These are phyloP conservation scores for Plenodomus biglobosus DNA, from an alignment of 2,329 filamentous ascomycete genomes.

Conservation along the genomic window DNA sequence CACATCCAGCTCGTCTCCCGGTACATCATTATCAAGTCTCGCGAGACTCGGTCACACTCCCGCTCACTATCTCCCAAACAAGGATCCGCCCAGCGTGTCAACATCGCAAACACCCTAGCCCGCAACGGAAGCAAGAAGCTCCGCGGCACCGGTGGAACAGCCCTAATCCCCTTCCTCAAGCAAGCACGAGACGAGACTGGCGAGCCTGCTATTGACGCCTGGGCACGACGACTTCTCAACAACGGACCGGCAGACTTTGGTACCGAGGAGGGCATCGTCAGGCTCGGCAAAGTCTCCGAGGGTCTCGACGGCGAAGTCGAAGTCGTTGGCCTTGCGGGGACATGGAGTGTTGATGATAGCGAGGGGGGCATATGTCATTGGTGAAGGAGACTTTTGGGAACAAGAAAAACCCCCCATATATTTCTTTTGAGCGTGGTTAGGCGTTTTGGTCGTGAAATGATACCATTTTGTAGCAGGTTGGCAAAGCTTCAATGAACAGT, in stretches of 20 bases:
- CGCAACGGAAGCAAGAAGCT: slow-evolving; percentile 59
- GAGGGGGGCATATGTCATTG: slow-evolving; percentile 56
- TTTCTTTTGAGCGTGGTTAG: slow-evolving; percentile 2
- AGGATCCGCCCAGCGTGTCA: slow-evolving; percentile 50
- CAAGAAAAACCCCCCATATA: too few relatives aligned
- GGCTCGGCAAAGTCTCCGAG: slow-evolving; percentile 57
- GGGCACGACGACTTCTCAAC: slow-evolving; percentile 61
- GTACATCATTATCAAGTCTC: slow-evolving; percentile 89
- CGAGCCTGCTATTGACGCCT: slow-evolving; percentile 77
- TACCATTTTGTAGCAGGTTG: not conserved
- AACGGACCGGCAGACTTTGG: slow-evolving; percentile 47
- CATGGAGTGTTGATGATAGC: slow-evolving; percentile 86
- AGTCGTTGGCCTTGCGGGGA: slow-evolving; percentile 74
- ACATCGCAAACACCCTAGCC: slow-evolving; percentile 57
- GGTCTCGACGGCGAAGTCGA: slow-evolving; percentile 57
- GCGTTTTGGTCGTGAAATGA: not conserved
- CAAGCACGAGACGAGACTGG: slow-evolving; percentile 95
- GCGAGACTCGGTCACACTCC: slow-evolving; percentile 67
- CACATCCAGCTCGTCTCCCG: slow-evolving; percentile 95
- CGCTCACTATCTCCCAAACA: slow-evolving; percentile 60
- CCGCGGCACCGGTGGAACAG: slow-evolving; percentile 89
- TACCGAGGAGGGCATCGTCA: slow-evolving; percentile 39
- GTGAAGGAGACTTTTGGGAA: not conserved
- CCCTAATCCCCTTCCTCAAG: slow-evolving; percentile 92
- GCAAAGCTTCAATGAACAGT: too few relatives aligned